Base-by-base conservation (phyloP, 2,329 filamentous ascomycete genomes). In the Allantophomopsis lycopodina region DNA sequence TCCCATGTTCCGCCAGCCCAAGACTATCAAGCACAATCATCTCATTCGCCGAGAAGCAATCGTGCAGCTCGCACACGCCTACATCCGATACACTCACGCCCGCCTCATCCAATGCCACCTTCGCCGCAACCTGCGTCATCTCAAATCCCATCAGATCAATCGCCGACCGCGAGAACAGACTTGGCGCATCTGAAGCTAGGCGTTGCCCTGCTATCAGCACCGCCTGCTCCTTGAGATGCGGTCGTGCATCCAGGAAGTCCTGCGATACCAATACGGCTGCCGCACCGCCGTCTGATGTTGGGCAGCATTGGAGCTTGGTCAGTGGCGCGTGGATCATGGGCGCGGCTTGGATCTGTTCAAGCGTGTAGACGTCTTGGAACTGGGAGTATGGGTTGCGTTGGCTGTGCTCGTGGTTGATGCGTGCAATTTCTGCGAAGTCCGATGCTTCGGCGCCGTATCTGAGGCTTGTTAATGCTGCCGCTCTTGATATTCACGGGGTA, bases 251-350 rank as follows among this genome's bases (percentile, higher is more conserved):
- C 40, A 96, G 74, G 71, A 95, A 96, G 36, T 71, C 73, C 61
- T 94, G 80, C 0, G 86, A 94, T 40, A 94, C 87, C 38, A 98
- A 66, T 23, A 96, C 79, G 12, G 84, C 85, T 1, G 91, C 87
- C 1, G 87, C 89, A 36, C 80, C 84, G 37, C 89, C 89, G 60
- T 96, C 91, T 0, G 86, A 94, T 1, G 89, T 96, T 1, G 91
- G 89, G 63, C 89, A 95, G 72, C 89, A 96, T 65, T 96, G 91
- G n/a, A 96, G 78, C 64, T 95, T 96, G 42, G 91, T 96, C 41
- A 96, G 71, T 13, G 89, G 89, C 47, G 76, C 76, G 63, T 85
- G 78, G 60, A 96, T 84, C 71, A 77, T 83, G 43, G 84, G 68
- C 0, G 84, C 65, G 31, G 79, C 67, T 55, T 85, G 61, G 57